phyloP scores from a whole-genome alignment of 768 basidiomycete species.

The Tulasnella sp. region DNA sequence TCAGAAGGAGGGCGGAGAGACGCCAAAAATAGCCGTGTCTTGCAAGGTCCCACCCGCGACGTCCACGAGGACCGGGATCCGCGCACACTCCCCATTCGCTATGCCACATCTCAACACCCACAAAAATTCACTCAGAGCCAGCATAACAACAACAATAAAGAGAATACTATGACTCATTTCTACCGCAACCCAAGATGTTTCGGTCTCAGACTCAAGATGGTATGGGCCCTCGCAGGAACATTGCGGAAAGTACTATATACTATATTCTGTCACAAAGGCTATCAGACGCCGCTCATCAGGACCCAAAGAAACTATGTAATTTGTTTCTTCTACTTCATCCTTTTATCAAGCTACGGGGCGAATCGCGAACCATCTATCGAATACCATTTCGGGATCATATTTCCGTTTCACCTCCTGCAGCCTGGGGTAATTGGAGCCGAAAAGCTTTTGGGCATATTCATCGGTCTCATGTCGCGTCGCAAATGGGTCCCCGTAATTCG shows the following conservation, averaged over 20 bases:
- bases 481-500: conserved; percentile 2
- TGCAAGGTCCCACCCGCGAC: too few relatives aligned
- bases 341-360: neutral
- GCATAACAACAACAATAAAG: too few relatives aligned
- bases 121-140: too few relatives aligned
- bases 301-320: neutral
- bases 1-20: too few relatives aligned
- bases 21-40: too few relatives aligned
- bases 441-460: conserved; percentile 16
- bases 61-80: too few relatives aligned
- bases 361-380: conserved; percentile 31
- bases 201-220: too few relatives aligned
- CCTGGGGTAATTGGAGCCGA: conserved; percentile 25
- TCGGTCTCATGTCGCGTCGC: conserved; percentile 15
- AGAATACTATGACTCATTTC: too few relatives aligned
- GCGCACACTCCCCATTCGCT: too few relatives aligned
- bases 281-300: neutral
- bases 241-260: neutral
- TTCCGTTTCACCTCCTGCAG: conserved; percentile 27
- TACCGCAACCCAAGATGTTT: too few relatives aligned
- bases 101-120: too few relatives aligned
- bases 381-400: conserved; percentile 31
- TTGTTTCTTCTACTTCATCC: neutral
- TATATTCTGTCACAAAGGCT: neutral
- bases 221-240: neutral